Percentiles rank a stretch among this genome's conserved stretches.
phyloP scores from a whole-genome alignment of 2,329 filamentous ascomycete species.

The Geosmithia flava region DNA sequence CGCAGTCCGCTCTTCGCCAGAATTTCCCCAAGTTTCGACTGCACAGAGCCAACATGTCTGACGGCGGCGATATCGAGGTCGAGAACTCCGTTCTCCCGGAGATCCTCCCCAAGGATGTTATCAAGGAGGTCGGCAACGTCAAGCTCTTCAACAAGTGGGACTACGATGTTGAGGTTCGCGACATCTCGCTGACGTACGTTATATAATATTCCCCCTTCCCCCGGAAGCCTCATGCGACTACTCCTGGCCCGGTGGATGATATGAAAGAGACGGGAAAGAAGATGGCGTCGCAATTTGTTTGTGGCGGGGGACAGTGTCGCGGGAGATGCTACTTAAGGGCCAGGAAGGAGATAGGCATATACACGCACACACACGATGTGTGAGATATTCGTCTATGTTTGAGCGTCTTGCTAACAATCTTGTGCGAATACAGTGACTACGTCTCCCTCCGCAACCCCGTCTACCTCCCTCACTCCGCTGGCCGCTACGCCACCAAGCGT shows the following conservation, averaged over 20 bases:
- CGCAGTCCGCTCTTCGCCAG: slow-evolving; percentile 21
- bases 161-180: slow-evolving; percentile 99
- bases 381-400: neutral
- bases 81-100: slow-evolving; percentile 62
- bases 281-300: neutral
- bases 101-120: slow-evolving; percentile 87
- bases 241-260: neutral
- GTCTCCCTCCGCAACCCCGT: slow-evolving; percentile 98
- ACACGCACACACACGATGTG: neutral
- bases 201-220: neutral
- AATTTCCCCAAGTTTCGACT: slow-evolving; percentile 15
- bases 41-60: slow-evolving; percentile 65
- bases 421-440: slow-evolving; percentile 65
- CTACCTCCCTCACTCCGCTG: slow-evolving; percentile 98
- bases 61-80: slow-evolving; percentile 88
- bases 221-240: neutral
- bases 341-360: neutral
- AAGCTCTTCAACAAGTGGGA: slow-evolving; percentile 97
- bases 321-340: neutral
- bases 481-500: slow-evolving; percentile 97
- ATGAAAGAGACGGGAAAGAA: slow-evolving; percentile 4
- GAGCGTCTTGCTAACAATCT: slow-evolving; percentile 17
- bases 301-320: neutral
- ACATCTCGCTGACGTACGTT: slow-evolving; percentile 96
- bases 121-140: slow-evolving; percentile 77